Base-by-base conservation (phyloP, 2,329 filamentous ascomycete genomes). In the Aaosphaeria pasadenensis region DNA sequence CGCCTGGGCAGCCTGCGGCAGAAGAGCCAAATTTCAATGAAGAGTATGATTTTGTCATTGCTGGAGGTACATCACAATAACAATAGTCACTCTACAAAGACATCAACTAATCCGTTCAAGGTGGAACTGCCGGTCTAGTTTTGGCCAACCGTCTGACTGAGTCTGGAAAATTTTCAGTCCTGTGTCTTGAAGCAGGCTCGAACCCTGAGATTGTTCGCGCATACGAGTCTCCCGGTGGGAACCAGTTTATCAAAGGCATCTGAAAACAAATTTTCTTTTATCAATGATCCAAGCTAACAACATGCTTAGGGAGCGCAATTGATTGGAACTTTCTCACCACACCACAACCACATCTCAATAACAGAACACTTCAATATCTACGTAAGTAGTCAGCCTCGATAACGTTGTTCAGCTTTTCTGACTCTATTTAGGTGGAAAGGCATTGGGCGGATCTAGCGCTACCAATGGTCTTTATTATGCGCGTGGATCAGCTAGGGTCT, bases 401-500 rank as follows among this genome's bases (percentile, higher is more conserved):
- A 3, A 24, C 2, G 17, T 24, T 24, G 17, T 7, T n/a, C 33
- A 36, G 33, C 2, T 36, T 36, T 36, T 36, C 33, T 44, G 17
- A 24, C 7, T 36, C n/a, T 4, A 9, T 2, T 36, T n/a, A 36
- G 46, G 47, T 6, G 62, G 61, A 36, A 51, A 54, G 30, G 35
- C 49, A 3, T 51, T 71, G 1, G 69, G 70, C 33, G 70, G 70
- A 1, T 63, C 63, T 24, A 62, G 57, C 30, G 57, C 59, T 0
- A 62, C 63, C 6, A 72, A 72, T 52, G 62, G 65, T 24, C 56
- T 72, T 45, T 58, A 60, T 38, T 70, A 67, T 41, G 60, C 60
- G 29, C 57, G 70, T 9, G 70, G 61, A 9, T 60, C 58, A 29
- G 49, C 57, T 5, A 58, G 48, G 4, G 62, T 69, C 17, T 71